Conservation (phyloP, 495 filamentous ascomycete genomes). For the Penicillium daleae region DNA sequence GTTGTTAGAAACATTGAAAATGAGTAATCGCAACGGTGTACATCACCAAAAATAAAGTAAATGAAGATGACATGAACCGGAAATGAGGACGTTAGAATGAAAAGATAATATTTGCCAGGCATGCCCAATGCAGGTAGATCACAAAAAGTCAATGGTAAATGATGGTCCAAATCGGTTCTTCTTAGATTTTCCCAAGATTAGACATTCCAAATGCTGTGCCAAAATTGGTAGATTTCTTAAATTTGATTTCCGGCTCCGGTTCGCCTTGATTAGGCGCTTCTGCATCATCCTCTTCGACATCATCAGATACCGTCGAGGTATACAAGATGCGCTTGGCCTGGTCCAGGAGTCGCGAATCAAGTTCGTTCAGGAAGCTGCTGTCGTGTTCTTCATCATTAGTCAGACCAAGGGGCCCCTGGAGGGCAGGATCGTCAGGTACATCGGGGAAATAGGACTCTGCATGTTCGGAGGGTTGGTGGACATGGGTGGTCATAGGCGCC, state of each 20-base stretch:
- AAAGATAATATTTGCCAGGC: conserved; percentile 9
- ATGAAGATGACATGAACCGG: neutral
- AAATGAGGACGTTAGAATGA: conserved; percentile 12
- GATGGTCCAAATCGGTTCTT: conserved; percentile 5
- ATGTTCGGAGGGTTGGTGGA: conserved; percentile 43
- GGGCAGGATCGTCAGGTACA: conserved; percentile 48
- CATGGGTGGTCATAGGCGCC: conserved; percentile 34
- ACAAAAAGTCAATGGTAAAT: conserved; percentile 18
- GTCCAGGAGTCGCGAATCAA: conserved; percentile 49
- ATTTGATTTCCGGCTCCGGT: conserved; percentile 60
- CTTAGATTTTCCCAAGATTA: conserved; percentile 24
- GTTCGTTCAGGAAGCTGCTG: conserved; percentile 42
- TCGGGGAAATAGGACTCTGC: conserved; percentile 49
- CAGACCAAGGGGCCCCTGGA: conserved; percentile 50
- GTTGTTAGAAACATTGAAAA: conserved; percentile 10
- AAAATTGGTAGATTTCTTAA: conserved; percentile 65
- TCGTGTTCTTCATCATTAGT: conserved; percentile 48
- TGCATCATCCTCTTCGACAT: conserved; percentile 32
- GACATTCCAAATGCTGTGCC: conserved; percentile 54
- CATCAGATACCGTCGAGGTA: conserved; percentile 21
- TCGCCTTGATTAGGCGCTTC: conserved; percentile 39
- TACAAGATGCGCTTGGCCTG: conserved; percentile 40
- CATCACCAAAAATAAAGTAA: conserved; percentile 4
- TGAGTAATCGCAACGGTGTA: conserved; percentile 8
- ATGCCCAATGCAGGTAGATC: conserved; percentile 23